phyloP scores from a whole-genome alignment of 495 filamentous ascomycete genomes.

The Lasiosphaeria ovina region DNA sequence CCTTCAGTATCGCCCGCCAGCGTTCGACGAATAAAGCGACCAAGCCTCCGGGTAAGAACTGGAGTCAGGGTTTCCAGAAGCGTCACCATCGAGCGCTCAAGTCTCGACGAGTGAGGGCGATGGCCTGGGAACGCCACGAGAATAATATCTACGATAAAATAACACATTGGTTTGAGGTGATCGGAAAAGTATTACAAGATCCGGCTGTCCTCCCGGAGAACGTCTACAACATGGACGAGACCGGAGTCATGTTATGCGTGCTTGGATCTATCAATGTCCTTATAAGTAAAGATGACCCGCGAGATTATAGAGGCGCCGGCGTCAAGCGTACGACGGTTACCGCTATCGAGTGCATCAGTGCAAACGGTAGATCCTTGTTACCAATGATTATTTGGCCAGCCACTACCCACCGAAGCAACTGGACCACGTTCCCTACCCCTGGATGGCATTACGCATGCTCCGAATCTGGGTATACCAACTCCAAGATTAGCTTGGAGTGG shows the following conservation, averaged over 20 bases:
- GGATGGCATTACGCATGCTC: background rate
- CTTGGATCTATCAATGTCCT: background rate
- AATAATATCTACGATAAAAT: background rate
- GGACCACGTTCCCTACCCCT: background rate
- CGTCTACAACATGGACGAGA: background rate
- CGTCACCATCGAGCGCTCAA: background rate
- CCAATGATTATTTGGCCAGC: background rate
- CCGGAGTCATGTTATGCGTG: background rate
- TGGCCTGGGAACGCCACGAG: background rate
- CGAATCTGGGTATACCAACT: background rate
- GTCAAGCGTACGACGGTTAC: background rate
- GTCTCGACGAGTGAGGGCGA: background rate
- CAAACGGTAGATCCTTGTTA: background rate
- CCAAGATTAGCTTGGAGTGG: background rate
- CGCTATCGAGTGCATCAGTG: background rate
- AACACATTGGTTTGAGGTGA: background rate
- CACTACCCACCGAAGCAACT: background rate
- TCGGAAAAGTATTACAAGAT: background rate
- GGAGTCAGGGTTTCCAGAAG: background rate
- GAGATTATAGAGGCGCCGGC: background rate
- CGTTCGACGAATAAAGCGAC: background rate
- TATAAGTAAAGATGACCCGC: background rate
- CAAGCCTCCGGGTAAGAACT: background rate
- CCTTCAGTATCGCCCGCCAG: background rate
- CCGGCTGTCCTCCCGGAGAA: background rate